Percentiles rank a stretch among this genome's conserved stretches.
These are phyloP conservation scores for Albifimbria verrucaria DNA, from an alignment of 2,329 filamentous ascomycete species.

Conservation along the genomic window DNA sequence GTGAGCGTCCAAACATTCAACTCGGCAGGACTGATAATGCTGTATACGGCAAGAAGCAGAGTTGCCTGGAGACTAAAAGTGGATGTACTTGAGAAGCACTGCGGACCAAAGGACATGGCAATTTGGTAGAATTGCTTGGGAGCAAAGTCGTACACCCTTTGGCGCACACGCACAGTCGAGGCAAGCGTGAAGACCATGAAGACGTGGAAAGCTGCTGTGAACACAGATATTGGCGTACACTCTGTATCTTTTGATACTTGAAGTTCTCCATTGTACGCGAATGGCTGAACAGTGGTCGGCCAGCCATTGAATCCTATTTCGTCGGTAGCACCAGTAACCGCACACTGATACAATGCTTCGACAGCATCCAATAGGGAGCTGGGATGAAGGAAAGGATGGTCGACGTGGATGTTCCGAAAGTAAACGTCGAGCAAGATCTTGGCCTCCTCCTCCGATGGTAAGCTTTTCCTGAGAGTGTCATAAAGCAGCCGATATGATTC, in stretches of 20 bases:
- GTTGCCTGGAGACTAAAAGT: conserved; percentile 27
- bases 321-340: not conserved
- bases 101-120: conserved; percentile 24
- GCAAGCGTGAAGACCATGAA: conserved; percentile 33
- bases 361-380: conserved; percentile 14
- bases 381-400: conserved; percentile 17
- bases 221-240: conserved; percentile 14
- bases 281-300: conserved; percentile 12
- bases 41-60: conserved; percentile 26
- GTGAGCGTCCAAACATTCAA: conserved; percentile 32
- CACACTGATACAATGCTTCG: conserved; percentile 16
- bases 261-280: conserved; percentile 17
- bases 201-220: conserved; percentile 22
- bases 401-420: conserved; percentile 17
- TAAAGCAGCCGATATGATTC: conserved; percentile 12
- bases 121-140: conserved; percentile 29
- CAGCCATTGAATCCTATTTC: conserved; percentile 8
- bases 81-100: conserved; percentile 29
- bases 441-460: conserved; percentile 17
- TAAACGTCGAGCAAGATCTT: conserved; percentile 15
- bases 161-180: conserved; percentile 28
- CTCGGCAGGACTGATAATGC: conserved; percentile 28
- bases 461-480: conserved; percentile 9
- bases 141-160: conserved; percentile 28
- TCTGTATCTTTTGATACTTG: conserved; percentile 4